Percentiles rank a stretch among this genome's conserved stretches.
phyloP scores from a whole-genome alignment of 2,329 filamentous ascomycete genomes.

The Ophiocordyceps robertsii region DNA sequence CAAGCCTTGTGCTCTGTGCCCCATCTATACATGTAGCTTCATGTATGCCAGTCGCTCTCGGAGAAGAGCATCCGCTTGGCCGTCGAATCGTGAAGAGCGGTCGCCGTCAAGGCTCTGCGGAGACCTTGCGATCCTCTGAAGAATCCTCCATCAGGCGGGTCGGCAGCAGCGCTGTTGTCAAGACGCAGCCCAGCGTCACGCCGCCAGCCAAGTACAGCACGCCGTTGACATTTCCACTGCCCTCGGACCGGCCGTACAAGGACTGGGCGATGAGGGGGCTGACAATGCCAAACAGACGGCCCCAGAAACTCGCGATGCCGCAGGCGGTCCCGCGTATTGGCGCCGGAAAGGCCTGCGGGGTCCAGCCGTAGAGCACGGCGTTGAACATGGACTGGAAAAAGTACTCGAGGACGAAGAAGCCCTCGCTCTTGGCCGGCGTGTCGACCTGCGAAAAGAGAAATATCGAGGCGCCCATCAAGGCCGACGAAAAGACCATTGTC shows the following conservation, averaged over 20 bases:
- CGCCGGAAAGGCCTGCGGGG: slow-evolving; percentile 43
- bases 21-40: no score
- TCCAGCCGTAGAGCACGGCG: slow-evolving; percentile 28
- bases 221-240: slow-evolving; percentile 27
- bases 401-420: slow-evolving; percentile 28
- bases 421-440: slow-evolving; percentile 21
- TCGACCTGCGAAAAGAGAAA: slow-evolving; percentile 29
- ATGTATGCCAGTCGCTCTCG: neutral
- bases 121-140: neutral
- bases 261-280: slow-evolving; percentile 40
- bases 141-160: slow-evolving; percentile 17
- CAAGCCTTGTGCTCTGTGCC: no score
- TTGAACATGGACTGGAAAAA: slow-evolving; percentile 29
- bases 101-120: neutral
- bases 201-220: slow-evolving; percentile 43
- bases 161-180: slow-evolving; percentile 35
- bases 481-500: slow-evolving; percentile 31
- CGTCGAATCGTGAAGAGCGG: neutral
- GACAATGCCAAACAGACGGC: slow-evolving; percentile 42
- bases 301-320: slow-evolving; percentile 45
- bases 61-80: neutral
- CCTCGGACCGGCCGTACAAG: slow-evolving; percentile 19
- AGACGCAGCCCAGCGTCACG: slow-evolving; percentile 36
- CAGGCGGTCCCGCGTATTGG: slow-evolving; percentile 41
- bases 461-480: slow-evolving; percentile 30